Conservation (phyloP, 805 yeast genomes). For the Kuraishia hungarica region DNA sequence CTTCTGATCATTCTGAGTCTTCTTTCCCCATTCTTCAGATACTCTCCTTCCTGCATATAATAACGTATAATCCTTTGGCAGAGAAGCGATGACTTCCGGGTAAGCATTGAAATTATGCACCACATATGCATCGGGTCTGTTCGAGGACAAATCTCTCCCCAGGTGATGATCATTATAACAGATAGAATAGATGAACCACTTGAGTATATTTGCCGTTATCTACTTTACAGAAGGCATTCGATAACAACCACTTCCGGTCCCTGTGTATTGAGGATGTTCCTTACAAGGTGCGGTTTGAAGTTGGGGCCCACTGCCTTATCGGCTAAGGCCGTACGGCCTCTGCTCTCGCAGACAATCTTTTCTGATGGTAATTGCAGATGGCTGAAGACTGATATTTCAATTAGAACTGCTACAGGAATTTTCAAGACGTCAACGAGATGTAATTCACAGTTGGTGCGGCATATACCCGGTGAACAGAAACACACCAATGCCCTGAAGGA, state of each 20-base stretch:
- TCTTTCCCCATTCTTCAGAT: neutral
- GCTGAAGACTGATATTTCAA: neutral
- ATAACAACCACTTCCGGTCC: neutral
- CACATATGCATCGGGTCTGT: neutral
- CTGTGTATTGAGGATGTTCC: neutral
- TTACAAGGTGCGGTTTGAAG: neutral
- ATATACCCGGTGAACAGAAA: conserved; percentile 49
- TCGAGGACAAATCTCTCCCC: neutral
- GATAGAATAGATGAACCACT: neutral
- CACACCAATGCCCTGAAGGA: conserved; percentile 41
- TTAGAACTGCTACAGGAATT: neutral
- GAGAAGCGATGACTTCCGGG: neutral
- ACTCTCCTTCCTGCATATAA: neutral
- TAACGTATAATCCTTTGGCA: neutral
- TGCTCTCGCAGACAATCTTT: neutral
- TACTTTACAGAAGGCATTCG: neutral
- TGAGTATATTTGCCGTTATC: neutral
- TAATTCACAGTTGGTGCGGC: conserved; percentile 16
- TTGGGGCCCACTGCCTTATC: neutral
- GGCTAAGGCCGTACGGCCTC: neutral
- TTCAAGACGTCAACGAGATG: neutral
- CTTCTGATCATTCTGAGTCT: no score
- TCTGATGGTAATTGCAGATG: neutral
- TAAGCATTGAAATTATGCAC: neutral
- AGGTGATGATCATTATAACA: neutral